Percentiles rank a stretch among this genome's conserved stretches.
These are phyloP conservation scores for Erucastrum elatum DNA, from an alignment of 345 rosid genomes.

Conservation along the genomic window DNA sequence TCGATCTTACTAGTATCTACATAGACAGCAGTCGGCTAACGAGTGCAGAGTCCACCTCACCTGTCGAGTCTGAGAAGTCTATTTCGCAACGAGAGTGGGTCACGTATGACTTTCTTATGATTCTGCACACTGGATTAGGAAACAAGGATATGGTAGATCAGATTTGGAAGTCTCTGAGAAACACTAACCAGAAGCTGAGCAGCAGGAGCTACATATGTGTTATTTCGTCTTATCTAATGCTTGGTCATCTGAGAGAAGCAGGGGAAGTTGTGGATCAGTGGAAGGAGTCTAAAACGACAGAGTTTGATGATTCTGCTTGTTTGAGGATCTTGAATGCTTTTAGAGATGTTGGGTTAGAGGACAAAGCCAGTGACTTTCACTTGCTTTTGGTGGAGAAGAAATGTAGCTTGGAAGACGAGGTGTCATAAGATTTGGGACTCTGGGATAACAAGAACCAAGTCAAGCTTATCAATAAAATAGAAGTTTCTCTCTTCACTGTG, in stretches of 20 bases:
- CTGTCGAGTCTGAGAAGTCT: conserved; percentile 61
- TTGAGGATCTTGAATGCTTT: conserved; percentile 57
- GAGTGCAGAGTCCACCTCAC: conserved; percentile 45
- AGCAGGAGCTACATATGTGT: conserved; percentile 75
- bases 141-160: conserved; percentile 77
- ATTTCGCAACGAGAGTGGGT: conserved; percentile 86
- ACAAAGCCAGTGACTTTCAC: conserved; percentile 48
- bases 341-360: conserved; percentile 51
- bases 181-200: conserved; percentile 86
- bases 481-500: conserved; percentile 13
- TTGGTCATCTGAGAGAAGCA: conserved; percentile 67
- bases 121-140: conserved; percentile 69
- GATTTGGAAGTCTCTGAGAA: conserved; percentile 84
- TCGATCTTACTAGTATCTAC: conserved; percentile 54
- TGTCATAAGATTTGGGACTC: not conserved
- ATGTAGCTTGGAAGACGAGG: conserved; percentile 35
- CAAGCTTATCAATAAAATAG: conserved; percentile 20
- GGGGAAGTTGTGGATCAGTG: conserved; percentile 77
- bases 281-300: conserved; percentile 67
- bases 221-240: conserved; percentile 72
- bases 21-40: conserved; percentile 53
- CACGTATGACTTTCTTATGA: conserved; percentile 79
- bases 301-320: conserved; percentile 60
- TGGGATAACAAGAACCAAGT: not conserved
- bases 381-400: conserved; percentile 52